Conservation (phyloP, 2,329 filamentous ascomycete species). For the Apiospora marii region DNA sequence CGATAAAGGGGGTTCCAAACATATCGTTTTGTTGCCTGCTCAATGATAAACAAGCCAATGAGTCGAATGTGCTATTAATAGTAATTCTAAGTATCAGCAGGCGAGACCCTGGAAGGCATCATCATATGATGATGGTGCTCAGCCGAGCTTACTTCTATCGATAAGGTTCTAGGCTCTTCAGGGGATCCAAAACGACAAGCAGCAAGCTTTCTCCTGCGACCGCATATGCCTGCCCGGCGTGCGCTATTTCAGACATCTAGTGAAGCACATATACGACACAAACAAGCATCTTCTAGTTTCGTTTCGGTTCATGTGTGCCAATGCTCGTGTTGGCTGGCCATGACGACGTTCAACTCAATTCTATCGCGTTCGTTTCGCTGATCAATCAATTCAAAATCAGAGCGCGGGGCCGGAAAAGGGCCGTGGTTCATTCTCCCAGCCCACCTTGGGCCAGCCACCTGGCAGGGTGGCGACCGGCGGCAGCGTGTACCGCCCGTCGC, state of each 20-base stretch:
- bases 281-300: background rate
- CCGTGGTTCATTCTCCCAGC: constrained; percentile 55
- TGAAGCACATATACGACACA: background rate
- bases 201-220: background rate
- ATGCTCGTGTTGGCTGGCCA: background rate
- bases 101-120: background rate
- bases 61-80: too few species aligned
- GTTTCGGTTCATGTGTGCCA: background rate
- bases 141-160: background rate
- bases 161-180: background rate
- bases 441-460: constrained; percentile 66
- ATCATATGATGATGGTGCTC: background rate
- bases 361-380: background rate
- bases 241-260: background rate
- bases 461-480: constrained; percentile 66
- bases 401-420: constrained; percentile 34
- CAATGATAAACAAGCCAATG: background rate
- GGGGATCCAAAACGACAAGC: background rate
- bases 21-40: background rate
- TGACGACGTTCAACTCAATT: background rate
- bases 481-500: constrained; percentile 64
- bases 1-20: background rate
- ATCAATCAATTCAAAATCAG: constrained; percentile 22
- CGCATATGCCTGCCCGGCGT: background rate
- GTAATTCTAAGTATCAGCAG: background rate